Evolutionary conservation across 108 stramenopile genomes (phyloP).

Genomic region (Pseudonitzschia delicatissima): DNA sequence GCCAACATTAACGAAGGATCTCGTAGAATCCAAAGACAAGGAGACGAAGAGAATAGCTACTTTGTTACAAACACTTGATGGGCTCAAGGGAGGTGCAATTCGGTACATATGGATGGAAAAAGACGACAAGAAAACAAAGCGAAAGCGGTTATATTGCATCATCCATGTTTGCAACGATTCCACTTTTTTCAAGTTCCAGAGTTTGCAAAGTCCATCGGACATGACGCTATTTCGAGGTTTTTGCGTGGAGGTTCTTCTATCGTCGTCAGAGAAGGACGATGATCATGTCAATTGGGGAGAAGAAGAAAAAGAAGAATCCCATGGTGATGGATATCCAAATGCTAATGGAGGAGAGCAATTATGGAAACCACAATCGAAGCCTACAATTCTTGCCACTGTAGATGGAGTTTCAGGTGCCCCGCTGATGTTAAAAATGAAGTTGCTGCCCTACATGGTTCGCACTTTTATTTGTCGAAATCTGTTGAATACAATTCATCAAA

Average conservation of each 20-base stretch:
- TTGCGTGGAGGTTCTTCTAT: constrained; percentile 44
- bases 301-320: no score
- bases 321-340: no score
- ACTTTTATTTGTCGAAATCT: constrained; percentile 84
- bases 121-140: neutral
- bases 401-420: neutral
- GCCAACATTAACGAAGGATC: constrained; percentile 18
- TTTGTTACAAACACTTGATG: constrained; percentile 44
- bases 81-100: constrained; percentile 29
- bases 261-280: neutral
- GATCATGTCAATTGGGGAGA: neutral
- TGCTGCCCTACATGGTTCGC: constrained; percentile 84
- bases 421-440: constrained; percentile 89
- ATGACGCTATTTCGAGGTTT: constrained; percentile 85
- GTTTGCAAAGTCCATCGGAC: constrained; percentile 15
- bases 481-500: constrained; percentile 37
- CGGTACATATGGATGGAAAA: constrained; percentile 6
- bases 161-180: constrained; percentile 66
- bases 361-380: neutral
- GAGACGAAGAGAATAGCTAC: constrained; percentile 66
- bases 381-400: neutral
- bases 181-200: constrained; percentile 55
- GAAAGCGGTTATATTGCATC: constrained; percentile 48
- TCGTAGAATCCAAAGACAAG: constrained; percentile 28
- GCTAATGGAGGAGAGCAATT: no score